Conservation (phyloP, 179 eudicot species). For the Drosera spatulata region DNA sequence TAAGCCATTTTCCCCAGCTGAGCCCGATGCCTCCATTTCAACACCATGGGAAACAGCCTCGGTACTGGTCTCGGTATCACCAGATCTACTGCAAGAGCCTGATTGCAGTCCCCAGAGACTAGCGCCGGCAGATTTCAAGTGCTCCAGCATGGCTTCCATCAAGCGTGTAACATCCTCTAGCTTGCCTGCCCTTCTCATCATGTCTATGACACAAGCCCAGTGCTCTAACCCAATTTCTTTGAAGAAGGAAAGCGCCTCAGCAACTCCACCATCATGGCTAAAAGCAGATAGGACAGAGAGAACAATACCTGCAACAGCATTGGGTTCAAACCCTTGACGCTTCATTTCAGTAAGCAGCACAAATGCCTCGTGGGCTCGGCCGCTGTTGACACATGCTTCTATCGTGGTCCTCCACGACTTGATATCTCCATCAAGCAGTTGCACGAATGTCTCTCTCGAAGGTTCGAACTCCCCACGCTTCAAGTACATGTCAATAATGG, state of each 20-base stretch:
- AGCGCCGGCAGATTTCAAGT: conserved; percentile 22
- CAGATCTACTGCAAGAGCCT: conserved; percentile 50
- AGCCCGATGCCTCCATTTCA: conserved; percentile 56
- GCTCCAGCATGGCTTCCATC: conserved; percentile 31
- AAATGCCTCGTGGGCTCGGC: conserved; percentile 51
- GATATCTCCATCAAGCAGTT: conserved; percentile 36
- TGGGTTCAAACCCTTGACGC: conserved; percentile 48
- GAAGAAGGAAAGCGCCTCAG: conserved; percentile 44
- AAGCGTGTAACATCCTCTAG: conserved; percentile 48
- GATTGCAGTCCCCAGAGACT: conserved; percentile 73
- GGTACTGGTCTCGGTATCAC: conserved; percentile 26
- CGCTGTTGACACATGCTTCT: conserved; percentile 70
- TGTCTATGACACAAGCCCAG: conserved; percentile 73
- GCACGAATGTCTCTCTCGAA: conserved; percentile 48
- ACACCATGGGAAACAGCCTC: conserved; percentile 37
- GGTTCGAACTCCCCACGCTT: conserved; percentile 59
- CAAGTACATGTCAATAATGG: conserved; percentile 60
- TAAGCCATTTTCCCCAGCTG: conserved; percentile 65
- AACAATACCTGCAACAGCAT: conserved; percentile 43
- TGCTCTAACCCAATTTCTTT: conserved; percentile 48
- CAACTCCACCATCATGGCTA: conserved; percentile 73
- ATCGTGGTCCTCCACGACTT: conserved; percentile 70
- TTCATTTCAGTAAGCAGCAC: conserved; percentile 37
- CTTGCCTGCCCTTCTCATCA: conserved; percentile 65
- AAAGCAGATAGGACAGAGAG: conserved; percentile 73